Base-by-base conservation (phyloP, 2,329 filamentous ascomycete genomes). In the Trichophyton schoenleinii region DNA sequence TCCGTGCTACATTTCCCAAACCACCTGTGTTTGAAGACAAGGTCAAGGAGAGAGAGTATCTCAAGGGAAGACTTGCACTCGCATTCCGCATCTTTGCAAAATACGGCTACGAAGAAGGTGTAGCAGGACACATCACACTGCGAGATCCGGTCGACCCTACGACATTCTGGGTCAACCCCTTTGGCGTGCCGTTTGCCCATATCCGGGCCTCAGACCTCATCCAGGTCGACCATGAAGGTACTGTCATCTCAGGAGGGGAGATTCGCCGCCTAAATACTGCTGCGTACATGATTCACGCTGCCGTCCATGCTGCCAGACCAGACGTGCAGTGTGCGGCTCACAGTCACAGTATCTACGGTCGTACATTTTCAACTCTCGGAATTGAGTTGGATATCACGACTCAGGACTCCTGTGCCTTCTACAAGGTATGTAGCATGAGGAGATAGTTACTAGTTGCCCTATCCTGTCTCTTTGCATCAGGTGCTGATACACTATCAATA, bases 181-280 rank as follows among this genome's bases (percentile, higher is more conserved):
- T 87, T 61, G 64, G 83, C 9, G 78, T 83, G 1, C 78, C 82
- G 2, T 87, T 86, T 72, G 81, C 80, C 4, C 74, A 83, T 60
- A 81, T 88, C 49, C 85, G 82, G 61, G 78, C 80, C 0, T 85
- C 82, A 0, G 84, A 88, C 65, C 77, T 89, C n/a, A 87, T 88
- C 60, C 81, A 80, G 15, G 85, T 88, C 1, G 78, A 86, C 66
- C 77, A 83, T 58, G 70, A 79, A 0, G 86, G 86, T 1, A 73
- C 82, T 25, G 79, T 88, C 25, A 80, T 88, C 36, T 85, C 83
- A 9, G 85, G 85, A 2, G 85, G 85, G 0, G 68, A 72, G 1
- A 72, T 75, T 5, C 69, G 75, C 11, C 67, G 76, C 57, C 68
- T 81, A 57, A 81, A 81, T 58, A 72, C 72, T 2, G 78, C 77